phyloP scores from a whole-genome alignment of 768 basidiomycete species.

The Boletus subparvulus region DNA sequence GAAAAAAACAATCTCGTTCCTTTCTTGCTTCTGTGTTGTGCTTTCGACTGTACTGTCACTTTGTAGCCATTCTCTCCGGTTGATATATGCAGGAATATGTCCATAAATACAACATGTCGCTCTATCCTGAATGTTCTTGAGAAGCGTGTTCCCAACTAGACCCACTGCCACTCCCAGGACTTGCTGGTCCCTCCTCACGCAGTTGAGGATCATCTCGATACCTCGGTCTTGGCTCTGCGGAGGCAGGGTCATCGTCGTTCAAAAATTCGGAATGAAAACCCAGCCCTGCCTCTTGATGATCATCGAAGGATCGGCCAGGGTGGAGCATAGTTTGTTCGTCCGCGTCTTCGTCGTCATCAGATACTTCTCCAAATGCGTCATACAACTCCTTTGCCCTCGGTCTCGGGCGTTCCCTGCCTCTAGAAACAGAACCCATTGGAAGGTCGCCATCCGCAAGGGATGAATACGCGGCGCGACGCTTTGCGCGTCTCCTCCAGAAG shows the following conservation, averaged over 20 bases:
- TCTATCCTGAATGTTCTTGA: slow-evolving; percentile 31
- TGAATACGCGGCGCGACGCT: slow-evolving; percentile 49
- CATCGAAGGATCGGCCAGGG: slow-evolving; percentile 32
- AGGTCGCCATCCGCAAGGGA: slow-evolving; percentile 66
- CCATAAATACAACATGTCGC: slow-evolving; percentile 14
- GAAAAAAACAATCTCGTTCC: not conserved
- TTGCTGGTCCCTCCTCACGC: slow-evolving; percentile 21
- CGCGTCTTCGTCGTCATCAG: slow-evolving; percentile 78
- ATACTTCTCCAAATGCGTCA: slow-evolving; percentile 92
- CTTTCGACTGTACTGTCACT: slow-evolving; percentile 15
- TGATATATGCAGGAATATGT: slow-evolving; percentile 24
- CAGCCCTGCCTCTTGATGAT: slow-evolving; percentile 38
- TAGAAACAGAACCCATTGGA: slow-evolving; percentile 70
- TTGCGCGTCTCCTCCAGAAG: slow-evolving; percentile 70
- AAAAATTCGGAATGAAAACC: slow-evolving; percentile 80
- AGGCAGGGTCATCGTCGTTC: slow-evolving; percentile 68
- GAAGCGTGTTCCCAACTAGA: slow-evolving; percentile 80
- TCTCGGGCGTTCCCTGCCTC: slow-evolving; percentile 34
- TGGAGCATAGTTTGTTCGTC: slow-evolving; percentile 71
- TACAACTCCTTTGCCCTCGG: slow-evolving; percentile 86
- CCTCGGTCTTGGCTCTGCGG: slow-evolving; percentile 28
- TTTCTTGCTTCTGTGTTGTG: not conserved
- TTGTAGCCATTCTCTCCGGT: slow-evolving; percentile 6
- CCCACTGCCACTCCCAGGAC: slow-evolving; percentile 42
- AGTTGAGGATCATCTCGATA: slow-evolving; percentile 57